Evolutionary conservation across 139 green algal genomes (phyloP).

Genomic region (Spirogloea muscicola): DNA sequence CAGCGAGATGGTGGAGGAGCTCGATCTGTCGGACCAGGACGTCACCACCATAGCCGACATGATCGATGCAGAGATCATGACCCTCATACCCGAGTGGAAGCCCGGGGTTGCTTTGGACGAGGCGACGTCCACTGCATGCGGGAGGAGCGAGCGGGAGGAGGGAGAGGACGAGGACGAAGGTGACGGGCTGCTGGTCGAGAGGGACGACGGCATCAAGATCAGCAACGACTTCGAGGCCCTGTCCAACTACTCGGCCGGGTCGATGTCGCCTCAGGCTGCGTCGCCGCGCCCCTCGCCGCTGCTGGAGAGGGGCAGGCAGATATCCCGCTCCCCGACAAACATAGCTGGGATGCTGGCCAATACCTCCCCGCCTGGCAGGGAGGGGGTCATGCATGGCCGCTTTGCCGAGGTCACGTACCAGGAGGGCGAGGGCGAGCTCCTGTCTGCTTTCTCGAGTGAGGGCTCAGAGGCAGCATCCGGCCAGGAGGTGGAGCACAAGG

Average conservation of each 20-base stretch:
- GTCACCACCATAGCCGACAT: conserved; percentile 47
- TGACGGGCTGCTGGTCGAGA: neutral
- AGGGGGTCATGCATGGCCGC: no score
- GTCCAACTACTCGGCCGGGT: no score
- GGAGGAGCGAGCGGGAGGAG: neutral
- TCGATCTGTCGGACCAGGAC: conserved; percentile 53
- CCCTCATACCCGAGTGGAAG: conserved; percentile 35
- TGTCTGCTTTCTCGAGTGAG: conserved; percentile 18
- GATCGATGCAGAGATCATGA: conserved; percentile 53
- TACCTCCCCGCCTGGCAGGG: no score
- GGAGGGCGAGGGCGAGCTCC: conserved; percentile 14
- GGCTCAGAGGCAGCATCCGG: conserved; percentile 9
- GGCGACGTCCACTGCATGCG: neutral
- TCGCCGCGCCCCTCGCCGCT: neutral
- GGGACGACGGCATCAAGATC: neutral
- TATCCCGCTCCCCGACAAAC: neutral
- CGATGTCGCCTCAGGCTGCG: neutral
- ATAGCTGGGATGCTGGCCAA: no score
- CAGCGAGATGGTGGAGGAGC: conserved; percentile 90
- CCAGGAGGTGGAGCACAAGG: neutral
- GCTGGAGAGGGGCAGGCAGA: neutral
- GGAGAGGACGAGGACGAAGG: neutral
- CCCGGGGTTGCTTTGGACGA: conserved; percentile 28
- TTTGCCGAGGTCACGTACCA: conserved; percentile 21
- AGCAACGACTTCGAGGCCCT: conserved; percentile 3